Conservation (phyloP, 768 basidiomycete species). For the Clavaria fumosa region DNA sequence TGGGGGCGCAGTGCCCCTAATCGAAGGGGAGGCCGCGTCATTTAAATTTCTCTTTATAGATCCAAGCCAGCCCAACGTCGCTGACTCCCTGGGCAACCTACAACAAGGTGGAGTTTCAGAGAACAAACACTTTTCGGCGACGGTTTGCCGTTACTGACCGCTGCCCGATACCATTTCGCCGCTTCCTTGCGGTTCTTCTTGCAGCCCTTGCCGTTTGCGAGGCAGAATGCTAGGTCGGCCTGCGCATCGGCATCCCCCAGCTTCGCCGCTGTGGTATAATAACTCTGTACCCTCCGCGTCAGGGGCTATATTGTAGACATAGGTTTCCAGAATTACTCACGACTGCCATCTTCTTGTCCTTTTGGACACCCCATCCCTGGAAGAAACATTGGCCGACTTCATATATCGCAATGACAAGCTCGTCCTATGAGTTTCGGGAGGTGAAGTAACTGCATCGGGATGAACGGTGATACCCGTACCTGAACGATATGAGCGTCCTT, state of each 20-base stretch:
- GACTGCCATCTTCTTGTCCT: conserved; percentile 83
- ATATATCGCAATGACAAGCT: conserved; percentile 78
- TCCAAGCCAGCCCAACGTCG: conserved; percentile 79
- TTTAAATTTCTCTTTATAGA: conserved; percentile 78
- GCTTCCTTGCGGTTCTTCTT: conserved; percentile 80
- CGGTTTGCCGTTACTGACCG: conserved; percentile 37
- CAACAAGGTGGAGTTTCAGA: not conserved
- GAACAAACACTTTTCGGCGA: not conserved
- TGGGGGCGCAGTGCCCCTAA: too few relatives aligned
- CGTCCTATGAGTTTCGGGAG: too few relatives aligned
- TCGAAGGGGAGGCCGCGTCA: too few relatives aligned
- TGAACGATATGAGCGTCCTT: conserved; percentile 38
- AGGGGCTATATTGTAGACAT: not conserved
- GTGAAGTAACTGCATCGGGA: not conserved
- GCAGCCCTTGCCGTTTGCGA: conserved; percentile 75
- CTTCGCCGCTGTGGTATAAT: conserved; percentile 70
- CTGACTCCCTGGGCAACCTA: conserved; percentile 53
- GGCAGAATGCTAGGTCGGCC: conserved; percentile 70
- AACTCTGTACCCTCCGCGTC: conserved; percentile 33
- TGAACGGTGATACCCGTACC: conserved; percentile 18
- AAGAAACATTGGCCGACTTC: conserved; percentile 90
- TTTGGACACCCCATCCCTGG: conserved; percentile 79
- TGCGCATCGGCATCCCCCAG: conserved; percentile 83
- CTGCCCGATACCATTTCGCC: conserved; percentile 84
- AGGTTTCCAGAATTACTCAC: conserved; percentile 26